A percentile compares a stretch with the other conserved stretches of the same genome.
Evolutionary conservation across 805 yeast genomes (phyloP).

Genomic region (Saturnispora sekii): DNA sequence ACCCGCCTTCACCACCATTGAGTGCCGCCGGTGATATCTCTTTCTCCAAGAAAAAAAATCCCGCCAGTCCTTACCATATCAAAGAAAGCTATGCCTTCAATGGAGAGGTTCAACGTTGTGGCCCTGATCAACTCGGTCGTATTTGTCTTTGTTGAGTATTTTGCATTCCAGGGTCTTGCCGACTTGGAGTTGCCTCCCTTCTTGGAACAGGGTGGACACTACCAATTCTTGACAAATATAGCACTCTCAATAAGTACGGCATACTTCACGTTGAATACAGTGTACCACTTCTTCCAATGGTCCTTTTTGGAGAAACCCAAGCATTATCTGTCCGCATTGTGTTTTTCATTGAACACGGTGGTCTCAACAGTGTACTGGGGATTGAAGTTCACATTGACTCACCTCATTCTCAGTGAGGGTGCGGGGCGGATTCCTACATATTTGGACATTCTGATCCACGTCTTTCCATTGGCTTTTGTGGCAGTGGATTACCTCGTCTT

Average conservation of each 20-base stretch:
- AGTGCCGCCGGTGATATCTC: no score
- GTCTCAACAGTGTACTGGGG: conserved; percentile 67
- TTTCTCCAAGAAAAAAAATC: no score
- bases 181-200: conserved; percentile 36
- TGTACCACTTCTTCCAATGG: conserved; percentile 28
- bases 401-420: conserved; percentile 34
- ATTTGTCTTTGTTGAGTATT: conserved; percentile 10
- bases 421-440: conserved; percentile 33
- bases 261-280: conserved; percentile 31
- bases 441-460: conserved; percentile 51
- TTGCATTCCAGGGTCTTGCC: conserved; percentile 12
- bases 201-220: conserved; percentile 50
- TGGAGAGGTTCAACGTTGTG: not conserved
- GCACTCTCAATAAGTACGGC: conserved; percentile 40
- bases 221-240: conserved; percentile 66
- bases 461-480: conserved; percentile 47
- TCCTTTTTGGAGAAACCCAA: conserved; percentile 20
- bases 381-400: conserved; percentile 41
- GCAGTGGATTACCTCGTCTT: conserved; percentile 44
- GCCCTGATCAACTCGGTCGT: conserved; percentile 1
- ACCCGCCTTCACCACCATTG: no score
- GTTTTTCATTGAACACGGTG: conserved; percentile 48
- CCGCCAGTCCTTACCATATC: no score
- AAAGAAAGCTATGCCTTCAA: not conserved
- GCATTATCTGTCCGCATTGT: conserved; percentile 40